Percentiles rank a stretch among this genome's conserved stretches.
Conservation (phyloP, 768 basidiomycete species). For the Collybiopsis confluens region DNA sequence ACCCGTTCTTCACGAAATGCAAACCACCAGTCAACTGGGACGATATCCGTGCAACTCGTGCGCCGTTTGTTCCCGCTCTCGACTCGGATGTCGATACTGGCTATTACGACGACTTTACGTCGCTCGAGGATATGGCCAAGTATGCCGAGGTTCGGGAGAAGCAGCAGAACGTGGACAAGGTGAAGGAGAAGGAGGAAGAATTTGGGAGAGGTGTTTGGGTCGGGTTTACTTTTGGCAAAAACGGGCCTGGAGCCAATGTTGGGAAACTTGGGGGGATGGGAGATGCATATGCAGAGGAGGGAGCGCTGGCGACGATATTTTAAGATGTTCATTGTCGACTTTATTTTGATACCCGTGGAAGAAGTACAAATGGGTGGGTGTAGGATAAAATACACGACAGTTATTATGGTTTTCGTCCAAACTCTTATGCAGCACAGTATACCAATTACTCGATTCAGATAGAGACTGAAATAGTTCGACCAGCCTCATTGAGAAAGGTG, state of each 20-base stretch:
- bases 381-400: too few species aligned
- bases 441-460: too few species aligned
- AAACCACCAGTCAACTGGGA: constrained; percentile 60
- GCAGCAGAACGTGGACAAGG: constrained; percentile 87
- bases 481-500: too few species aligned
- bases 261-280: constrained; percentile 19
- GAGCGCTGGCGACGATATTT: constrained; percentile 59
- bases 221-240: constrained; percentile 89
- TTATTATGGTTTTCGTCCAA: too few species aligned
- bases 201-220: constrained; percentile 80
- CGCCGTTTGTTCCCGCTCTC: constrained; percentile 92
- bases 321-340: too few species aligned
- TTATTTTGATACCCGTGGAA: too few species aligned
- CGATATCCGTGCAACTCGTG: constrained; percentile 64
- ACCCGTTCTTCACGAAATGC: constrained; percentile 74
- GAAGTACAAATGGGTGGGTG: too few species aligned
- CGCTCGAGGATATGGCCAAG: constrained; percentile 93
- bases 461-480: too few species aligned
- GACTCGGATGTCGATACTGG: constrained; percentile 95
- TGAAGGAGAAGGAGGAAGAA: constrained; percentile 82
- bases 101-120: constrained; percentile 90
- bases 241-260: constrained; percentile 57
- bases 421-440: too few species aligned
- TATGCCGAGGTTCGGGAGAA: constrained; percentile 99
- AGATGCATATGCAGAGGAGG: constrained; percentile 28